Base-by-base conservation (phyloP, 768 basidiomycete species). In the Suillus spraguei region DNA sequence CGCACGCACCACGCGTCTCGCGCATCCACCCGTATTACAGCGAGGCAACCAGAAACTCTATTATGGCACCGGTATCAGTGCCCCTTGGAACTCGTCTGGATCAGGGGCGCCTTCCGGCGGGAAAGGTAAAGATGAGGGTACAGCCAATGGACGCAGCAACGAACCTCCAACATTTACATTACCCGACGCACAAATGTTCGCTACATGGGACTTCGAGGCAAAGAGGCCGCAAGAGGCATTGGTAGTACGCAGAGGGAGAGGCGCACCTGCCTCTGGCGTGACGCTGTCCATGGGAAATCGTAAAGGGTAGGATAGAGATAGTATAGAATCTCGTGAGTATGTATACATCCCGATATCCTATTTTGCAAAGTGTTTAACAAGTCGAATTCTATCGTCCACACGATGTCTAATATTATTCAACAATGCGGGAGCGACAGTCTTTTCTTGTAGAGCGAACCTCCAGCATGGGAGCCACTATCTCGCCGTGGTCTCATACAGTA, bases 1-100 rank as follows among this genome's bases (percentile, higher is more conserved):
- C 53, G 74, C 81, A 11, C 85, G 91, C 22, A 85, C 87, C 13
- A 86, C 83, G 10, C 84, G 87, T 5, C 79, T 94, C 17, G 74
- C 79, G 0, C 89, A 91, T 68, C 91, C 91, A 4, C 83, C 87
- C 0, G 81, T 86, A 2, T 80, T 92, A 41, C 78, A 82, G 54
- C 84, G 88, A 17, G 74, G 74, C 7, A 54, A 71, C 2, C 74
- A 81, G 59, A 82, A 76, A 63, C 73, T 82, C 1, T 67, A 70
- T 39, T 83, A 83, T 49, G 82, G 82, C 3, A 63, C 74, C 0
- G 76, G 80, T 6, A 63, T 78, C 20, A 72, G 71, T 11, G 82
- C 82, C 17, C 78, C 82, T 0, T 83, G 82, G 82, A 83, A 83
- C 59, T 74, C 81, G 8, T 78, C 73, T 32, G 39, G 64, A 52